Evolutionary conservation across 768 basidiomycete species (phyloP).

Genomic region (Naganishia friedmannii): DNA sequence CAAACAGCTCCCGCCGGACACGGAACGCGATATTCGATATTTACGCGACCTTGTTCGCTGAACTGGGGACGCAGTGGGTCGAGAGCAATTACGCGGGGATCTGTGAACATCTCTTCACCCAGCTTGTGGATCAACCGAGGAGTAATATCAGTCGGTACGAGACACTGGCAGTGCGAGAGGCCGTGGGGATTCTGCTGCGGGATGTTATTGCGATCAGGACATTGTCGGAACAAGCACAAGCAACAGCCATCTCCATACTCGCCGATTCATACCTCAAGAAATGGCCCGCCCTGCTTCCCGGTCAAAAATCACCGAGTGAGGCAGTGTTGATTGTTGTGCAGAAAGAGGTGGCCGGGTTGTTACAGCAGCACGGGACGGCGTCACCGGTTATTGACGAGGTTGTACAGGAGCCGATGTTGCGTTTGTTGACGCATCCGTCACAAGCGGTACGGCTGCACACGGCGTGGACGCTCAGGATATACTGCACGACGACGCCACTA

Average conservation of each 20-base stretch:
- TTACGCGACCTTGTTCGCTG: slow-evolving; percentile 71
- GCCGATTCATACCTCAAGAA: slow-evolving; percentile 76
- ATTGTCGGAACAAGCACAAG: slow-evolving; percentile 90
- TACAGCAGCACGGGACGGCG: slow-evolving; percentile 87
- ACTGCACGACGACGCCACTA: slow-evolving; percentile 84
- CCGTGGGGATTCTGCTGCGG: slow-evolving; percentile 73
- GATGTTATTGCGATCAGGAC: slow-evolving; percentile 84
- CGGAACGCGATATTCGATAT: slow-evolving; percentile 85
- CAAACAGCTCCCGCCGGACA: slow-evolving; percentile 64
- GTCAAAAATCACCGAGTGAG: slow-evolving; percentile 67
- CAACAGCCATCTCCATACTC: slow-evolving; percentile 81
- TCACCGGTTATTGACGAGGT: slow-evolving; percentile 87
- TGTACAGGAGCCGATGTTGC: slow-evolving; percentile 76
- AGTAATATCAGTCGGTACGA: slow-evolving; percentile 65
- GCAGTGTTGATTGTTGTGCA: slow-evolving; percentile 70
- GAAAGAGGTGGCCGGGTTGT: slow-evolving; percentile 75
- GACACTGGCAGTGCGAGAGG: slow-evolving; percentile 64
- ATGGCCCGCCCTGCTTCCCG: slow-evolving; percentile 91
- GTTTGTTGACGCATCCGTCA: slow-evolving; percentile 79
- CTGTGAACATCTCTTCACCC: slow-evolving; percentile 70
- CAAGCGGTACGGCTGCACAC: slow-evolving; percentile 82
- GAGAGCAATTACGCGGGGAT: slow-evolving; percentile 80
- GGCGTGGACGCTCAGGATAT: slow-evolving; percentile 81
- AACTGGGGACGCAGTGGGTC: slow-evolving; percentile 72
- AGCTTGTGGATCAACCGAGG: slow-evolving; percentile 66